Conservation (phyloP, 83 land plant species). For the Thuja plicata region DNA sequence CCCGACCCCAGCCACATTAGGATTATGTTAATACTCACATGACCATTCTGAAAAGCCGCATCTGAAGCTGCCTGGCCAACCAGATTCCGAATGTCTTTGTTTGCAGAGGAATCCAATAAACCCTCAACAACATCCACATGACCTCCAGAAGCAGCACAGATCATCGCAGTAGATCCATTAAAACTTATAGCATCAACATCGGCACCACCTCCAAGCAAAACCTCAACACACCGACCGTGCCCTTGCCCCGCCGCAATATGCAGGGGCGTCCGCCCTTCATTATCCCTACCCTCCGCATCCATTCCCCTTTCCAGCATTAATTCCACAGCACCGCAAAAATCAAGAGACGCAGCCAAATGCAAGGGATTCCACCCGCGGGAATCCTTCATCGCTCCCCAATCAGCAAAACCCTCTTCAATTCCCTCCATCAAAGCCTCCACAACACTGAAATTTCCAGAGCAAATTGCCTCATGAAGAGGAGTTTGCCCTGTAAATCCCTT, state of each 20-base stretch:
- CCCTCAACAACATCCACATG: constrained; percentile 35
- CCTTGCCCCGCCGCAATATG: constrained; percentile 43
- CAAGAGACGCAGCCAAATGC: background rate
- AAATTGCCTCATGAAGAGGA: constrained; percentile 29
- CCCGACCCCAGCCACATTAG: background rate
- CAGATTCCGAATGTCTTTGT: constrained; percentile 17
- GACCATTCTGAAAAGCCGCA: constrained; percentile 44
- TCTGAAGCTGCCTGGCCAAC: constrained; percentile 41
- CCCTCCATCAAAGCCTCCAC: background rate
- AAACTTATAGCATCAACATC: constrained; percentile 36
- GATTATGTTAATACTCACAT: constrained; percentile 28
- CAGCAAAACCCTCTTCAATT: background rate
- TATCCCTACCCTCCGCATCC: constrained; percentile 23
- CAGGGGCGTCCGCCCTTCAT: constrained; percentile 38
- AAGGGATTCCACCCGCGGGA: background rate
- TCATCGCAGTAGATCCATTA: constrained; percentile 58
- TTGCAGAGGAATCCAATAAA: constrained; percentile 47
- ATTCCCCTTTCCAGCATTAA: background rate
- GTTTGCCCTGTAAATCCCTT: constrained; percentile 15
- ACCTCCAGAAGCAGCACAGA: constrained; percentile 54
- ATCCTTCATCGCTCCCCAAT: background rate
- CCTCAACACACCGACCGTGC: constrained; percentile 20
- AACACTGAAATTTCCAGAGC: background rate
- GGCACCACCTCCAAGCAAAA: constrained; percentile 43
- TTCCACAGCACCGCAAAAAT: background rate